Evolutionary conservation across 2,329 filamentous ascomycete species (phyloP).

Genomic region (Escovopsis sp.): DNA sequence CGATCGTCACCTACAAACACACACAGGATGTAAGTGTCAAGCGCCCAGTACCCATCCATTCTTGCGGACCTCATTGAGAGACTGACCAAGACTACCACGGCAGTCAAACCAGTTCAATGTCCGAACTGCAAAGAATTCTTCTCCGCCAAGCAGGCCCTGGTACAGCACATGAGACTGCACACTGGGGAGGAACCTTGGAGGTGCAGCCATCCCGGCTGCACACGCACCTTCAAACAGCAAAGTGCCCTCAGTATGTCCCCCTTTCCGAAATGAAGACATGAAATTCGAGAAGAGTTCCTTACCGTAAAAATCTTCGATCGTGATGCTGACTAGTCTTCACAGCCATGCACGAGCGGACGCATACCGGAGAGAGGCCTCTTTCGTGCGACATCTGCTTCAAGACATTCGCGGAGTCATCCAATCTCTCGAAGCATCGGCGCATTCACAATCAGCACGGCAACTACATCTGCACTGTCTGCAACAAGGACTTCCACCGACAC

Average conservation of each 20-base stretch:
- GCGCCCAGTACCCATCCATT: not conserved
- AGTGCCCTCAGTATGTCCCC: constrained; percentile 45
- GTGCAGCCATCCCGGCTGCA: constrained; percentile 36
- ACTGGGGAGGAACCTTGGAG: constrained; percentile 49
- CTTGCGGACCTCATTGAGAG: not conserved
- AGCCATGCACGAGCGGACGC: constrained; percentile 55
- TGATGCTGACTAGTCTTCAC: constrained; percentile 7
- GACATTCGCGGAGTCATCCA: constrained; percentile 49
- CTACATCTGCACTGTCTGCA: constrained; percentile 38
- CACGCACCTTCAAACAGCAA: constrained; percentile 49
- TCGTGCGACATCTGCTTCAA: constrained; percentile 43
- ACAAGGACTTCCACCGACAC: constrained; percentile 41
- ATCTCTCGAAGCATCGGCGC: constrained; percentile 50
- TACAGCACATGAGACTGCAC: constrained; percentile 53
- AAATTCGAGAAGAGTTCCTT: too few species aligned
- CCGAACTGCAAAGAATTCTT: constrained; percentile 40
- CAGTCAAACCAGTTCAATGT: constrained; percentile 48
- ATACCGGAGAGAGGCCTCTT: constrained; percentile 50
- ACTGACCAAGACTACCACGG: constrained; percentile 1
- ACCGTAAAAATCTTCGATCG: not conserved
- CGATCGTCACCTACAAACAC: constrained; percentile 49
- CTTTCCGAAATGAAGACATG: not conserved
- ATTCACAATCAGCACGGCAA: constrained; percentile 41
- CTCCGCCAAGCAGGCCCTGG: constrained; percentile 52
- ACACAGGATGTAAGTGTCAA: constrained; percentile 43